A percentile compares a stretch with the other conserved stretches of the same genome.
These are phyloP conservation scores for Paramecium sexaurelia DNA, from an alignment of 73 alveolate genomes.

Conservation along the genomic window DNA sequence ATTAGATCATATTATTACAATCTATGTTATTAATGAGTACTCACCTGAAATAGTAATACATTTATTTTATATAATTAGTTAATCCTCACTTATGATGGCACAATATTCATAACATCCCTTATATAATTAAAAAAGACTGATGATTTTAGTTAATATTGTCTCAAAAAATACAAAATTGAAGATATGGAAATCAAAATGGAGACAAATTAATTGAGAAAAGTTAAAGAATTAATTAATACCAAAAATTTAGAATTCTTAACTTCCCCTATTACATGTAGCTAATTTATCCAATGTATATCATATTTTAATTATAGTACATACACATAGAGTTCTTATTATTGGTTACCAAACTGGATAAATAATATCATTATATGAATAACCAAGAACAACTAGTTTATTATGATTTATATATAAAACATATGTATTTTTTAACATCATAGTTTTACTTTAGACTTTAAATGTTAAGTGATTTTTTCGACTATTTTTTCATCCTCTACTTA, in stretches of 20 bases:
- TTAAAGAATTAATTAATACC: constrained; percentile 1
- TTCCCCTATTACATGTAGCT: background rate
- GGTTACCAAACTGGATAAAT: constrained; percentile 32
- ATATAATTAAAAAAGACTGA: background rate
- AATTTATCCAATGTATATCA: background rate
- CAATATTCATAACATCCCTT: background rate
- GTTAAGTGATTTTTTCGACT: constrained; percentile 6
- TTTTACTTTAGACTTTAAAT: constrained; percentile 4
- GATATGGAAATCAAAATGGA: constrained; percentile 41
- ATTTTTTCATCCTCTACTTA: background rate
- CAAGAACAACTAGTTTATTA: constrained; percentile 24
- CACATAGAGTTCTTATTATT: background rate
- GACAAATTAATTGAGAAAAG: background rate
- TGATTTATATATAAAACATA: background rate
- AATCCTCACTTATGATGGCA: constrained; percentile 20
- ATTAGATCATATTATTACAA: background rate
- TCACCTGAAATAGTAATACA: background rate
- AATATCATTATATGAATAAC: constrained; percentile 7
- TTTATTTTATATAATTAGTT: background rate
- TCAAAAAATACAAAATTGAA: constrained; percentile 6
- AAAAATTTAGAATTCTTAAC: background rate
- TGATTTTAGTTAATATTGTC: constrained; percentile 1
- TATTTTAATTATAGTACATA: background rate
- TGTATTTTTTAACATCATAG: background rate
- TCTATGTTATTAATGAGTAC: background rate